Evolutionary conservation across 2,329 filamentous ascomycete genomes (phyloP).

Genomic region (Leptographium flavum): DNA sequence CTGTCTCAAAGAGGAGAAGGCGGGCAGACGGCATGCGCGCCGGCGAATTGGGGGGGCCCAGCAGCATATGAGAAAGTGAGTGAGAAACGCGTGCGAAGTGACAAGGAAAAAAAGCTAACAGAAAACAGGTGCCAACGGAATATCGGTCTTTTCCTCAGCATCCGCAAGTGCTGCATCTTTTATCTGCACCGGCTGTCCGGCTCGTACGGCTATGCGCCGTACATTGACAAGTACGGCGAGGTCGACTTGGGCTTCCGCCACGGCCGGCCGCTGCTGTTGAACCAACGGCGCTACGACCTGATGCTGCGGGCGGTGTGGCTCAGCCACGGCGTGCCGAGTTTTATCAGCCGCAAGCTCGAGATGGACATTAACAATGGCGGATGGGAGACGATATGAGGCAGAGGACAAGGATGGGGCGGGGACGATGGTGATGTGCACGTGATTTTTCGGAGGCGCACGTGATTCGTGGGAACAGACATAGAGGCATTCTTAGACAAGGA

Average conservation of each 20-base stretch:
- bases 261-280: constrained; percentile 78
- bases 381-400: constrained; percentile 65
- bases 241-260: constrained; percentile 81
- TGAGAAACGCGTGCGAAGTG: constrained; percentile 11
- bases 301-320: constrained; percentile 78
- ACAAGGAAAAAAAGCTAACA: neutral
- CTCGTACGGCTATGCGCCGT: constrained; percentile 76
- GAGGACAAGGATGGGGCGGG: no score
- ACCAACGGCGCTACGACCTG: constrained; percentile 85
- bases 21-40: constrained; percentile 23
- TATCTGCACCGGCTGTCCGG: constrained; percentile 74
- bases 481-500: no score
- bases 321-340: constrained; percentile 71
- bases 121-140: constrained; percentile 68
- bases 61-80: constrained; percentile 76
- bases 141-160: constrained; percentile 89
- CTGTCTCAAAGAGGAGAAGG: constrained; percentile 54
- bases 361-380: constrained; percentile 94
- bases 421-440: no score
- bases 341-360: constrained; percentile 81
- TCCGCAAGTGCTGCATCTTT: constrained; percentile 86
- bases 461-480: no score
- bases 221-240: constrained; percentile 92
- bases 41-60: constrained; percentile 66
- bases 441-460: no score